These are phyloP conservation scores for Aquilaria yunnanensis DNA, from an alignment of 345 rosid species.

Conservation along the genomic window DNA sequence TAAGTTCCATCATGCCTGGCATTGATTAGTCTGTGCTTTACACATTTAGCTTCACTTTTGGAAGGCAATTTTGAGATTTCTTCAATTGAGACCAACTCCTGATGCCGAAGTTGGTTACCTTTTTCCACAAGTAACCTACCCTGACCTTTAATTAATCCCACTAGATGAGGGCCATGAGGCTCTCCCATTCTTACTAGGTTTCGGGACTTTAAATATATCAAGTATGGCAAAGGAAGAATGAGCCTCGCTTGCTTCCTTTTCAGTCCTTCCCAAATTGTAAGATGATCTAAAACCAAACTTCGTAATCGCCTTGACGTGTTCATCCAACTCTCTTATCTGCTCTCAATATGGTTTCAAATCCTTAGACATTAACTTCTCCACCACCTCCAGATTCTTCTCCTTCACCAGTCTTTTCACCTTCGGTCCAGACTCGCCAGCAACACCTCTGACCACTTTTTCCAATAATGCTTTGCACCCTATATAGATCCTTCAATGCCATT, in stretches of 20 bases:
- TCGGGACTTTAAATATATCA: constrained; percentile 70
- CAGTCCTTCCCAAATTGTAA: not conserved
- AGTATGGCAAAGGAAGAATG: constrained; percentile 33
- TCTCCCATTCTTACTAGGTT: constrained; percentile 18
- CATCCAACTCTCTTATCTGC: constrained; percentile 49
- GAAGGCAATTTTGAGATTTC: constrained; percentile 12
- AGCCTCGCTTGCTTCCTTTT: constrained; percentile 19
- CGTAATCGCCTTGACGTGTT: constrained; percentile 38
- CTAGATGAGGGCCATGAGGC: not conserved
- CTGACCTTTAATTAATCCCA: not conserved
- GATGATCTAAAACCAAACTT: no score
- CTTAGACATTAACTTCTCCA: constrained; percentile 25
- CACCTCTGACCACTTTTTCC: constrained; percentile 8
- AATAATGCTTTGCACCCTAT: constrained; percentile 12
- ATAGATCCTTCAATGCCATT: constrained; percentile 17
- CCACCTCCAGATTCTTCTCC: constrained; percentile 23
- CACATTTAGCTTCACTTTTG: constrained; percentile 20
- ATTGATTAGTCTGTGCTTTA: constrained; percentile 16
- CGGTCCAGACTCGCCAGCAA: not conserved
- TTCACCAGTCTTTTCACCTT: constrained; percentile 18
- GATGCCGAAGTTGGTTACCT: constrained; percentile 33
- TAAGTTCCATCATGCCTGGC: constrained; percentile 18
- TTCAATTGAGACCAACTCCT: constrained; percentile 12
- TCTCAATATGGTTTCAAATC: constrained; percentile 49
- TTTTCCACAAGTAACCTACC: constrained; percentile 18